Evolutionary conservation across 805 yeast species (phyloP), one percentile per base, ranked within the genome.

Genomic region (Pichia exigua): DNA sequence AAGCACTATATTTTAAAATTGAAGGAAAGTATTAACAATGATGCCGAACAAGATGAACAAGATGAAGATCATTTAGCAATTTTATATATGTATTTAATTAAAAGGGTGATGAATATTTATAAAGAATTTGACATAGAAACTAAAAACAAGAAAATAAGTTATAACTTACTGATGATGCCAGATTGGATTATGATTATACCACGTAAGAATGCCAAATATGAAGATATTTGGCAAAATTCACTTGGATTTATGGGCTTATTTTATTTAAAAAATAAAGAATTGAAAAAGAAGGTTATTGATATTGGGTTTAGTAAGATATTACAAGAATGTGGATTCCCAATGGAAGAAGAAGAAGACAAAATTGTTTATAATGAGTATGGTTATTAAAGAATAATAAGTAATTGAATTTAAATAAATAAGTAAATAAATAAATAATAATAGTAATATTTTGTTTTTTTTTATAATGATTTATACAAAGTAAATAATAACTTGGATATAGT

Each of bases 121-220:
- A 81, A 81, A 63, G 84, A 83, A 53, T 60, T 68, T 48, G 72
- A 66, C 7, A 60, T 69, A 17, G 63, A 69, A n/a, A 35, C 39
- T n/a, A 35, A 35, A 27, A 61, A 57, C 17, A 57, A 62, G n/a
- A 71, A 72, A 44, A 70, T 82, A 47, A 85, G 92, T 40, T 92
- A 87, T 67, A 92, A 92, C 64, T 81, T 91, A 38, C 69, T 89
- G 44, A 79, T 92, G 76, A 89, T 95, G 46, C 81, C 81, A 46
- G 77, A 81, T 49, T 92, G 94, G 87, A 79, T 92, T 69, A 79
- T 90, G 79, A 66, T 87, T 22, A 83, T 90, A n/a, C 98, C 99
- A 18, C 78, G 97, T 61, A 72, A 84, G 2, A 61, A 64, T 18
- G 83, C 85, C 1, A 71, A 69, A 47, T 82, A 74, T 60, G 73